A percentile compares a stretch with the other conserved stretches of the same genome.
Conservation (phyloP, 2,329 filamentous ascomycete genomes). For the Ustilaginoidea virens region DNA sequence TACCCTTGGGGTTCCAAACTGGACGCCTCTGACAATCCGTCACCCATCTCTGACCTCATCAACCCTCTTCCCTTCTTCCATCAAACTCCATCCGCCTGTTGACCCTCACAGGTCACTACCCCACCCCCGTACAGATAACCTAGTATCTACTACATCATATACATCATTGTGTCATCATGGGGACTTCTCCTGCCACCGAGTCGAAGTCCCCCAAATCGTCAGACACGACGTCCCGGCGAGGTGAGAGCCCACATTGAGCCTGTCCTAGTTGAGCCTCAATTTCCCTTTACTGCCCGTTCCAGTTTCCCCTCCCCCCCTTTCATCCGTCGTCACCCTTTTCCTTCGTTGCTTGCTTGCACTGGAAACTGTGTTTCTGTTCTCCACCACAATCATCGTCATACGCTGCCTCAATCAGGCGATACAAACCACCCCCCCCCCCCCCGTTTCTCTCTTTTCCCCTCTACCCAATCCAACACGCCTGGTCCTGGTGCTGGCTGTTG, state of each 20-base stretch:
- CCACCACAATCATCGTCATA: neutral
- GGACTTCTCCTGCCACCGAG: conserved; percentile 25
- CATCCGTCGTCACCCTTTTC: conserved; percentile 4
- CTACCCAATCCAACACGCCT: neutral
- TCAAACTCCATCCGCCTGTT: too few species aligned
- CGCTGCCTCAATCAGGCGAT: too few species aligned
- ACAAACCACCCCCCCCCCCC: too few species aligned
- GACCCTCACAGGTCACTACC: conserved; percentile 13
- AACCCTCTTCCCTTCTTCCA: conserved; percentile 14
- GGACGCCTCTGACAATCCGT: conserved; percentile 8
- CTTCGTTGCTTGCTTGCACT: neutral
- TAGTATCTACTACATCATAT: conserved; percentile 28
- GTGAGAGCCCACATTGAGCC: conserved; percentile 21
- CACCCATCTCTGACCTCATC: conserved; percentile 26
- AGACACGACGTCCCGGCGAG: conserved; percentile 26
- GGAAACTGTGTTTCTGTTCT: too few species aligned
- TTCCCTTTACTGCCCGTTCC: conserved; percentile 1
- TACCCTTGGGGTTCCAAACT: conserved; percentile 1
- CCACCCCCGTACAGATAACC: conserved; percentile 11
- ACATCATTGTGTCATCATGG: conserved; percentile 33
- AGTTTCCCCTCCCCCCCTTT: neutral
- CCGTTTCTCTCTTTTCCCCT: neutral
- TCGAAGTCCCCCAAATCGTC: conserved; percentile 33
- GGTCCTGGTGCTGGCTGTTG: neutral
- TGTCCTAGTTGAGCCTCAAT: conserved; percentile 5